Conservation (phyloP, 768 basidiomycete species). For the Calvatia gigantea region DNA sequence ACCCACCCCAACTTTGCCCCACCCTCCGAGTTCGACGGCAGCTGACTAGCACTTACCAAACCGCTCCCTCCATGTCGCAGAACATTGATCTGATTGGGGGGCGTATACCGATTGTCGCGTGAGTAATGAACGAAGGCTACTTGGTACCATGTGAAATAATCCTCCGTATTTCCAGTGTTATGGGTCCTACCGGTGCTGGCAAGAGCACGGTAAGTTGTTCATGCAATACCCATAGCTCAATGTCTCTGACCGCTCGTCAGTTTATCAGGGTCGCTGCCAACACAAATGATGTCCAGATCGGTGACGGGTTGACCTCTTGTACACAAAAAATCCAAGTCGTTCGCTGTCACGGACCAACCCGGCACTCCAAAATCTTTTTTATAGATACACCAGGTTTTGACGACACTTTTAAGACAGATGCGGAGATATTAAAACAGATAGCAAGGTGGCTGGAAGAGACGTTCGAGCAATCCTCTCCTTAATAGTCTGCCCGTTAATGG, state of each 20-base stretch:
- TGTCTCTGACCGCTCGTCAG: not conserved
- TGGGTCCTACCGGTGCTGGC: slow-evolving; percentile 22
- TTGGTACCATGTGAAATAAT: too few species aligned
- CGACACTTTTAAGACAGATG: slow-evolving; percentile 16
- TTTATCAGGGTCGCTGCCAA: slow-evolving; percentile 3
- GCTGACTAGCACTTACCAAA: too few species aligned
- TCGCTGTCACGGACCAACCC: not conserved
- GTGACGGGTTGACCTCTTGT: not conserved
- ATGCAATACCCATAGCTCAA: too few species aligned
- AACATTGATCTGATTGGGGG: too few species aligned
- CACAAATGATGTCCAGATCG: not conserved
- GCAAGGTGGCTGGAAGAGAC: slow-evolving; percentile 17
- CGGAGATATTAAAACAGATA: slow-evolving; percentile 18
- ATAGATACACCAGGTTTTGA: slow-evolving; percentile 22
- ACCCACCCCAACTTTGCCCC: too few species aligned
- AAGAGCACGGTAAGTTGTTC: slow-evolving; percentile 14
- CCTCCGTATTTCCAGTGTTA: slow-evolving; percentile 13
- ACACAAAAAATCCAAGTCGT: not conserved
- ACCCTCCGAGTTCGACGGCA: too few species aligned
- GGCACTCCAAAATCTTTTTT: slow-evolving; percentile 11
- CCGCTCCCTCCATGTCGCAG: too few species aligned
- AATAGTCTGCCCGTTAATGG: not conserved
- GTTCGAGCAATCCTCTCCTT: not conserved
- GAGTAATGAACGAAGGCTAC: too few species aligned
- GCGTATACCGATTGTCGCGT: not conserved